Evolutionary conservation across 2,329 filamentous ascomycete genomes (phyloP), one percentile per base, ranked within the genome.

Genomic region (Colletotrichum musae): DNA sequence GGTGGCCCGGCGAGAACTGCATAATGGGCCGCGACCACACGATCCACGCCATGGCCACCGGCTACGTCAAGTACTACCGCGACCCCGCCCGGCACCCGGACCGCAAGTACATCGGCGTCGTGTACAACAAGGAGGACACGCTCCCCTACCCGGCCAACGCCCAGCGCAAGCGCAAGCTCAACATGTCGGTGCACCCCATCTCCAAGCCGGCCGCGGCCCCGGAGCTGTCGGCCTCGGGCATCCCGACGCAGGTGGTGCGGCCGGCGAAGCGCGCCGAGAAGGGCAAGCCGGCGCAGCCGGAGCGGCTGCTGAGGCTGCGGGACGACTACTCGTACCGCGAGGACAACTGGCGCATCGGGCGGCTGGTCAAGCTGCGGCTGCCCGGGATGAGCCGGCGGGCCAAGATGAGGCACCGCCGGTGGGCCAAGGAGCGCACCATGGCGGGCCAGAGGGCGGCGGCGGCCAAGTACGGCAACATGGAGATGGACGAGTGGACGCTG

Each of bases 41-140:
- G 58, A 97, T 99, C 79, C 97, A 93, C 81, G 91, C 96, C 61
- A 91, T 91, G 69, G 89, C 92, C 64, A 87, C 92, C 4, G 96
- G 96, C 72, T 99, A 97, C 81, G 96, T 99, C 70, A 94, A 96
- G 75, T 99, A 97, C 88, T 99, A 99, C 86, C 91, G 92, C 77
- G 95, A 99, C 78, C 94, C 95, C 0, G 81, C 87, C 39, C 88
- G 86, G 68, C 94, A 98, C 80, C 93, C 95, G 1, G 93, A 94
- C 74, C 89, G 95, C 70, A 94, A 97, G 80, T 99, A 95, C 85
- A 99, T 99, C 76, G 96, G 96, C 71, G 92, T 99, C 21, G 93
- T 93, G 41, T 95, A 97, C 80, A 88, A 95, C 79, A 94, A 94
- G 77, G 85, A 91, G 16, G 93, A 97, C 75, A 89, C 86, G 39